A percentile compares a stretch with the other conserved stretches of the same genome.
phyloP scores from a whole-genome alignment of 1,139 yeast species.

The Saccharomyces hybrid region DNA sequence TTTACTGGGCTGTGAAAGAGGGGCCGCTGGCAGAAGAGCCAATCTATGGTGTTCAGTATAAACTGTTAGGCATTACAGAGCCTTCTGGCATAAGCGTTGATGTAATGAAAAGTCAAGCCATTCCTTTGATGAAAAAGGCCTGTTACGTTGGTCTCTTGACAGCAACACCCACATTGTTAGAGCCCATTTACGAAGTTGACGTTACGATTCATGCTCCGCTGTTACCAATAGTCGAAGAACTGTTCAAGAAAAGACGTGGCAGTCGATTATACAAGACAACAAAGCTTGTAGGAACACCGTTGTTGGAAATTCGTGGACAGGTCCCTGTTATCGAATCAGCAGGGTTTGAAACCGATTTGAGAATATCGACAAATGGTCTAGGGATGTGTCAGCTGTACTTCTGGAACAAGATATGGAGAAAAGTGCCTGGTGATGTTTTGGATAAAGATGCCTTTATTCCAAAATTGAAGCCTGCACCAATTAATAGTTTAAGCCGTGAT shows the following conservation, averaged over 20 bases:
- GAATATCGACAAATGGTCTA: slow-evolving; percentile 70
- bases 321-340: slow-evolving; percentile 86
- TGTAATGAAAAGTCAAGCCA: slow-evolving; percentile 55
- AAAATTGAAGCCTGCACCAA: slow-evolving; percentile 66
- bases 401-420: slow-evolving; percentile 52
- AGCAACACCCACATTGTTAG: slow-evolving; percentile 73
- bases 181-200: slow-evolving; percentile 68
- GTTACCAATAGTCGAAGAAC: slow-evolving; percentile 41
- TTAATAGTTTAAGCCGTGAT: slow-evolving; percentile 70
- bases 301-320: slow-evolving; percentile 53
- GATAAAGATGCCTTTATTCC: slow-evolving; percentile 59
- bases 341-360: slow-evolving; percentile 80
- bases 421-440: slow-evolving; percentile 88
- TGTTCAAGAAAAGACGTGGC: slow-evolving; percentile 60
- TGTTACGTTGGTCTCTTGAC: slow-evolving; percentile 75
- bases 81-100: slow-evolving; percentile 42
- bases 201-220: slow-evolving; percentile 49
- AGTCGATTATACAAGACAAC: slow-evolving; percentile 43
- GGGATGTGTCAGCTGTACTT: slow-evolving; percentile 65
- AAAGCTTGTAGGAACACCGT: slow-evolving; percentile 69
- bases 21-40: slow-evolving; percentile 92
- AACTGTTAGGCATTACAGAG: slow-evolving; percentile 47
- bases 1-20: slow-evolving; percentile 73
- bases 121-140: slow-evolving; percentile 77
- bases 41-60: slow-evolving; percentile 62